These are phyloP conservation scores for Zangia roseola DNA, from an alignment of 768 basidiomycete species.

Conservation along the genomic window DNA sequence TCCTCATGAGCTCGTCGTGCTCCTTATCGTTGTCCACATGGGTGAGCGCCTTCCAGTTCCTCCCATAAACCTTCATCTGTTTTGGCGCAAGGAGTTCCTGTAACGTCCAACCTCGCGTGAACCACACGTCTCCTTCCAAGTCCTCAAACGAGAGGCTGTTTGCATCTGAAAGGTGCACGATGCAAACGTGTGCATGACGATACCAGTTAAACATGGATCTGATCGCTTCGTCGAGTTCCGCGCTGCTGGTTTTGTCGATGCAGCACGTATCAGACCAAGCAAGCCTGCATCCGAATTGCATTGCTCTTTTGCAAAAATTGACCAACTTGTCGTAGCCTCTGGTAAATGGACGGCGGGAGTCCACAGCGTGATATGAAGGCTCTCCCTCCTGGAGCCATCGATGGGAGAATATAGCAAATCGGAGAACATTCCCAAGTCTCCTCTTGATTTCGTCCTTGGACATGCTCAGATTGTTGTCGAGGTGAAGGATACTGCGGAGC, in stretches of 20 bases:
- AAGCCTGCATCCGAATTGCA: slow-evolving; percentile 7
- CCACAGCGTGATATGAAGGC: neutral
- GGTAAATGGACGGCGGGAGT: slow-evolving; percentile 2
- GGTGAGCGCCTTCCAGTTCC: slow-evolving; percentile 8
- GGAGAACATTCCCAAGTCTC: slow-evolving; percentile 2
- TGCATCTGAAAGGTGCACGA: slow-evolving; percentile 12
- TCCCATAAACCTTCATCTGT: slow-evolving; percentile 10
- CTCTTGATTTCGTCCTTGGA: neutral
- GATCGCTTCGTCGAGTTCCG: slow-evolving; percentile 17
- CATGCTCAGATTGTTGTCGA: neutral
- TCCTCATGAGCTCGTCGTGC: neutral
- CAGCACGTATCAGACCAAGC: slow-evolving; percentile 19
- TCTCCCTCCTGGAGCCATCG: slow-evolving; percentile 14
- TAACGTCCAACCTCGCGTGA: too few relatives aligned
- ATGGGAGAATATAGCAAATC: slow-evolving; percentile 17
- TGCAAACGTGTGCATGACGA: slow-evolving; percentile 9
- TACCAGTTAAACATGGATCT: slow-evolving; percentile 22
- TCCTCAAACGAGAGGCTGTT: neutral
- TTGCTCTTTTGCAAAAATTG: slow-evolving; percentile 11
- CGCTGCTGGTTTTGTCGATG: slow-evolving; percentile 15
- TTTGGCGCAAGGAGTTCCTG: slow-evolving; percentile 11
- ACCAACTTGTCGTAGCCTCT: slow-evolving; percentile 12
- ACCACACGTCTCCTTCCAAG: slow-evolving; percentile 4
- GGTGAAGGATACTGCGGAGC: slow-evolving; percentile 1
- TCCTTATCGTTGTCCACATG: slow-evolving; percentile 7